A percentile compares a stretch with the other conserved stretches of the same genome.
Conservation (phyloP, 352 stramenopile species). For the Globisporangium recalcitrans region DNA sequence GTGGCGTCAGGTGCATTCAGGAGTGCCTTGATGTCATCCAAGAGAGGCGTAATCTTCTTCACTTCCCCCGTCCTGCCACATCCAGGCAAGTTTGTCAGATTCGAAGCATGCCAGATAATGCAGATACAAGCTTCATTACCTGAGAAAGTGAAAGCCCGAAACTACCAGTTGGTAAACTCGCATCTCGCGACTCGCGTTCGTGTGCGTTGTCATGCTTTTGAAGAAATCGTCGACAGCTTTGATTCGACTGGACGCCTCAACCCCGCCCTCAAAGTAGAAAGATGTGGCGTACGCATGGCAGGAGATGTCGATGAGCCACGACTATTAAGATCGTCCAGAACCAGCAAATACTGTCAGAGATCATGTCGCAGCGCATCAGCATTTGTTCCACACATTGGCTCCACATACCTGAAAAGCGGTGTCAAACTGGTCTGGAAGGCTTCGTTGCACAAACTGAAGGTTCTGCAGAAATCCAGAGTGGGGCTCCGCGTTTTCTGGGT, state of each 20-base stretch:
- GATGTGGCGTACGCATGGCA: slow-evolving; percentile 52
- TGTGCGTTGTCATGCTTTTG: slow-evolving; percentile 20
- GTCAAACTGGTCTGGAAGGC: slow-evolving; percentile 41
- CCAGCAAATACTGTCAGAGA: background rate
- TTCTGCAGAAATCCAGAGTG: slow-evolving; percentile 36
- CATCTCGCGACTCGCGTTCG: slow-evolving; percentile 28
- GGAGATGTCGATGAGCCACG: slow-evolving; percentile 62
- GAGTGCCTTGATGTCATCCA: slow-evolving; percentile 37
- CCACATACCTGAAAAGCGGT: slow-evolving; percentile 41
- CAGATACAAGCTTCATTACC: slow-evolving; percentile 22
- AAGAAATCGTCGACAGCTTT: slow-evolving; percentile 45
- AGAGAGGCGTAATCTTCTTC: slow-evolving; percentile 33
- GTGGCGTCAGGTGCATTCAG: slow-evolving; percentile 8
- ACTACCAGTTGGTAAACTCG: slow-evolving; percentile 57
- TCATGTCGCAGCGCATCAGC: background rate
- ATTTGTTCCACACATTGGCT: background rate
- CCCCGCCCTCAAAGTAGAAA: slow-evolving; percentile 19
- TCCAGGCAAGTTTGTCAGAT: background rate
- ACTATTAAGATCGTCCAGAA: slow-evolving; percentile 19
- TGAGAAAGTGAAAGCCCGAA: slow-evolving; percentile 44
- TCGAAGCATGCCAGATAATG: background rate
- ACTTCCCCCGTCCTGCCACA: slow-evolving; percentile 33
- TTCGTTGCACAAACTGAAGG: slow-evolving; percentile 42
- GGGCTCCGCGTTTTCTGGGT: slow-evolving; percentile 11
- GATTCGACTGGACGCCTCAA: slow-evolving; percentile 33